These are phyloP conservation scores for Pythium volutum DNA, from an alignment of 352 stramenopile genomes.

Conservation along the genomic window DNA sequence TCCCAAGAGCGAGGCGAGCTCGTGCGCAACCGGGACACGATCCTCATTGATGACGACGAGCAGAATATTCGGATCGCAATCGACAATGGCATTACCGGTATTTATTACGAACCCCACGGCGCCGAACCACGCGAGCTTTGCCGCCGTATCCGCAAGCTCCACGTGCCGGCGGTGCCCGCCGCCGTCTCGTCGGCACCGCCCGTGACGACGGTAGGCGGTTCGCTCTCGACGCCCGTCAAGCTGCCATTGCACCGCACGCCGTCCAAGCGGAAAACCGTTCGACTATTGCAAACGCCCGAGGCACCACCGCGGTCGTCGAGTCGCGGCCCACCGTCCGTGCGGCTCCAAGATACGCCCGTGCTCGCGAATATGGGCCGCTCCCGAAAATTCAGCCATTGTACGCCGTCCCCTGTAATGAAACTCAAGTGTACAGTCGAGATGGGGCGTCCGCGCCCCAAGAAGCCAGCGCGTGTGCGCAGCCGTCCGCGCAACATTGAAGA, in stretches of 20 bases:
- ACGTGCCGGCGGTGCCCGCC: conserved; percentile 10
- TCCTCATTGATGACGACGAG: conserved; percentile 78
- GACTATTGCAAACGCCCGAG: conserved; percentile 19
- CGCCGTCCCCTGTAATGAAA: conserved; percentile 77
- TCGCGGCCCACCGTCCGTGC: conserved; percentile 12
- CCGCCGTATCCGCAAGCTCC: conserved; percentile 35
- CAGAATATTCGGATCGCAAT: conserved; percentile 72
- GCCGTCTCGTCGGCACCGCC: not conserved
- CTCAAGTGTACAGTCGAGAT: conserved; percentile 78
- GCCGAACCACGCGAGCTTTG: conserved; percentile 42
- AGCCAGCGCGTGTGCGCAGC: conserved; percentile 39
- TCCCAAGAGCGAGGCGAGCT: conserved; percentile 22
- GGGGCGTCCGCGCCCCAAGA: conserved; percentile 66
- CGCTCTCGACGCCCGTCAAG: conserved; percentile 9
- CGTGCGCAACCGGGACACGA: conserved; percentile 61
- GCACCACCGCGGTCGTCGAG: conserved; percentile 1
- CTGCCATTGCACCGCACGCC: conserved; percentile 15
- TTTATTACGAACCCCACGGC: conserved; percentile 65
- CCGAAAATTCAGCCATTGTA: conserved; percentile 65
- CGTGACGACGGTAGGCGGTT: not conserved
- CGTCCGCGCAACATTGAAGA: conserved; percentile 53
- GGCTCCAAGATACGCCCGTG: conserved; percentile 20
- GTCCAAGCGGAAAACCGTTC: conserved; percentile 24
- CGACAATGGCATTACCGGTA: conserved; percentile 65
- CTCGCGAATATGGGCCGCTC: conserved; percentile 16